Evolutionary conservation across 495 filamentous ascomycete species (phyloP).

Genomic region (Xylaria bambusicola): DNA sequence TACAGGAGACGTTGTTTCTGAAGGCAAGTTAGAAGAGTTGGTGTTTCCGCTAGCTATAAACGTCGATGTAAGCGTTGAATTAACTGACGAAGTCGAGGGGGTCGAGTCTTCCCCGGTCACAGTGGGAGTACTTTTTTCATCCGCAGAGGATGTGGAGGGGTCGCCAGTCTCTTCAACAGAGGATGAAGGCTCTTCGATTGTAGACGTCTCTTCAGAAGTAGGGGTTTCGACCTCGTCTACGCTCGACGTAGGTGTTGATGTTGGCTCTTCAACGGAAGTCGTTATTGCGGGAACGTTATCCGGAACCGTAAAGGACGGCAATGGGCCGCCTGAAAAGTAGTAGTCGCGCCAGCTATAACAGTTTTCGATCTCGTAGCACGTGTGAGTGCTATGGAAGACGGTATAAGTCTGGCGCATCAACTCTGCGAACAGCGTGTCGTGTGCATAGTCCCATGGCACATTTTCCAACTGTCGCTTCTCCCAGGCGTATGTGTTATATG

Average conservation of each 20-base stretch:
- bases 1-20: neutral
- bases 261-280: constrained; percentile 9
- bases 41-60: neutral
- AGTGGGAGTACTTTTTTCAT: neutral
- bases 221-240: constrained; percentile 1
- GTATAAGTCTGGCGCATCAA: constrained; percentile 1
- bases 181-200: neutral
- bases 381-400: constrained; percentile 17
- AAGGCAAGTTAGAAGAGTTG: neutral
- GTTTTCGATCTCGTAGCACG: constrained; percentile 13
- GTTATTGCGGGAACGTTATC: constrained; percentile 9
- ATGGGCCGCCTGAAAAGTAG: constrained; percentile 12
- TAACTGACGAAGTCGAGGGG: neutral
- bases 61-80: neutral
- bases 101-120: neutral
- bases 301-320: constrained; percentile 2
- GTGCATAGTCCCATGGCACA: constrained; percentile 17
- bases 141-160: neutral
- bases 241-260: neutral
- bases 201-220: neutral
- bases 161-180: constrained; percentile 12
- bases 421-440: constrained; percentile 15
- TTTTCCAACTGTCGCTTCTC: constrained; percentile 17
- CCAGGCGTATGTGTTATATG: constrained; percentile 9
- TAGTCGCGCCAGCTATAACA: constrained; percentile 7